Conservation (phyloP, 306 rosid species). For the Citrullus amarus region DNA sequence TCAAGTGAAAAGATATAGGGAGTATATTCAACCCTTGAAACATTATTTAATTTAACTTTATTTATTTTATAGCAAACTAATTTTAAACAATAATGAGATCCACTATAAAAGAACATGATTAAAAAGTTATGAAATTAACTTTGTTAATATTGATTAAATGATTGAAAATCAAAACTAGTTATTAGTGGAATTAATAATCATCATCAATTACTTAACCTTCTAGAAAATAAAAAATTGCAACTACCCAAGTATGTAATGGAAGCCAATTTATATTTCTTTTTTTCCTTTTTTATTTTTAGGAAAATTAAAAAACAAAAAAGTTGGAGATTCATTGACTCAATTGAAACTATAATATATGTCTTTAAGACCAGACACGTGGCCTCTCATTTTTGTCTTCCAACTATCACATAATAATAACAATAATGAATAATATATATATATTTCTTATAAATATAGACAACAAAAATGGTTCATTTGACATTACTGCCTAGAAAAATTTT, state of each 20-base stretch:
- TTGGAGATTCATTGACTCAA: not conserved
- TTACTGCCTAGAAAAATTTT: not conserved
- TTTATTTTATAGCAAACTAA: not conserved
- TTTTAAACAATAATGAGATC: not conserved
- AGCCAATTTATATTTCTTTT: not conserved
- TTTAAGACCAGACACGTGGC: not conserved
- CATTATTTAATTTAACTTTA: not conserved
- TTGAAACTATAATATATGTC: not conserved
- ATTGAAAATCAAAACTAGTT: not conserved
- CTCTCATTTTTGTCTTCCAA: not conserved
- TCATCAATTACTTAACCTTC: not conserved
- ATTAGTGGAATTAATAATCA: conserved; percentile 1
- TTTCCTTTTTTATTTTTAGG: not conserved
- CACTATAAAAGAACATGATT: not conserved
- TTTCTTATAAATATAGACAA: not conserved
- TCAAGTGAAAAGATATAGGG: not conserved
- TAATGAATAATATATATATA: not conserved
- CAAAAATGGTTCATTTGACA: not conserved
- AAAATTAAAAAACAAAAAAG: not conserved
- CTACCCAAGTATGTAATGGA: not conserved
- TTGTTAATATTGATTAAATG: not conserved
- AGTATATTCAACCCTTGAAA: not conserved
- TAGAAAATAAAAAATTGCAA: not conserved
- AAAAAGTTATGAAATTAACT: not conserved
- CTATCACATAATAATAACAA: not conserved